These are phyloP conservation scores for Medicago truncatula DNA, from an alignment of 306 rosid species.

Conservation along the genomic window MtrunA17r5.0-ANR NC_053049.1:12473001-12473500, in stretches of 20 bases:
- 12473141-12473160: too few species aligned
- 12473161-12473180: too few species aligned
- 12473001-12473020: neutral
- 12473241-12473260: too few species aligned
- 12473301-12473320: constrained; percentile 46
- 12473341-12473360: constrained; percentile 46
- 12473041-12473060: too few species aligned
- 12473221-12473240: too few species aligned
- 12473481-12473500: constrained; percentile 44
- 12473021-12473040: neutral
- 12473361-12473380: constrained; percentile 11
- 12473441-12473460: constrained; percentile 44
- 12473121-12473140: too few species aligned
- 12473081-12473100: too few species aligned
- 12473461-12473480: constrained; percentile 59
- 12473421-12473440: constrained; percentile 52
- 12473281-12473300: neutral
- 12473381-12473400: constrained; percentile 42
- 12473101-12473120: too few species aligned
- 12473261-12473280: too few species aligned
- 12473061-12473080: too few species aligned
- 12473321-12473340: constrained; percentile 48
- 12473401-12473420: neutral
- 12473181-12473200: too few species aligned
- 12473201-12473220: too few species aligned